Evolutionary conservation across 306 rosid species (phyloP), one percentile per base, ranked within the genome.

Genomic region (Glycine tomentella): DNA sequence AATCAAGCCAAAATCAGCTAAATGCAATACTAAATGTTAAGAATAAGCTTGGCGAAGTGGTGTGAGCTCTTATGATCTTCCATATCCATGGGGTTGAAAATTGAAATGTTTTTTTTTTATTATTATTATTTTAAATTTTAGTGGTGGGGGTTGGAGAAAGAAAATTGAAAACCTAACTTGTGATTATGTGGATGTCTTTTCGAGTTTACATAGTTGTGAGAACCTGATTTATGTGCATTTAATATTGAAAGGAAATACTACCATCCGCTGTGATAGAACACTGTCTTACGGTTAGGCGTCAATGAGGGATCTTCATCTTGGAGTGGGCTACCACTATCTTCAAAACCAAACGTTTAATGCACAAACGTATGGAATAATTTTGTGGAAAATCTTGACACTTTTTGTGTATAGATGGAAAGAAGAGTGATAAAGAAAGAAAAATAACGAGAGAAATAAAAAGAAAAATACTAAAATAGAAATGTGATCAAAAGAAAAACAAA

Each of bases 291-390:
- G 31, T 25, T 25, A 25, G 31, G 31, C 31, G 2, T 2, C 31
- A 25, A 25, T 25, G 31, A 25, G 31, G 2, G 31, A 25, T 25
- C 31, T 25, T 25, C 31, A 25, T 25, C 31, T 25, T 25, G 31
- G 31, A 25, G 31, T 25, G 31, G 31, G 31, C 31, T 25, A 25
- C 80, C 80, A 83, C 80, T 83, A 75, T 74, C 33, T 46, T 67
- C 25, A 67, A 82, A 11, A 48, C 66, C 75, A 52, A 46, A 70
- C 16, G 49, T 56, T 78, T 7, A 69, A 72, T 49, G 7, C 65
- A 56, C 15, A 10, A 20, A 25, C 1, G 31, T 25, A 25, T 25
- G 2, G 9, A 42, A 6, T 42, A 6, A 42, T 38, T 38, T 16
- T 7, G 65, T 25, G 3, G 3, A 46, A 46, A 42, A 42, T 42